These are phyloP conservation scores for Tripidium arundinaceum DNA, from an alignment of 202 grass and related monocot genomes.

Conservation along the genomic window DNA sequence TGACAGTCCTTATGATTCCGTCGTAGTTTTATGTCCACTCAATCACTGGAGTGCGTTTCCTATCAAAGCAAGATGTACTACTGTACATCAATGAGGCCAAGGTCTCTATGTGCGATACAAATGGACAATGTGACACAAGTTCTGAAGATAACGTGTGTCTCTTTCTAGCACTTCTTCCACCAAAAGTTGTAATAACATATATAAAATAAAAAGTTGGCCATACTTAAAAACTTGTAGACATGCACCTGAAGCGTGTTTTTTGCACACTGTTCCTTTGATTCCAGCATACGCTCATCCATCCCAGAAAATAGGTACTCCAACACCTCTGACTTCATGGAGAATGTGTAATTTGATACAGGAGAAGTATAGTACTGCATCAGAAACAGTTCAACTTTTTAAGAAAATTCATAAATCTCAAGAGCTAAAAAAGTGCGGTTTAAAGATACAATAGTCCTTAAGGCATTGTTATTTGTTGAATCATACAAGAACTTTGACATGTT, in stretches of 20 bases:
- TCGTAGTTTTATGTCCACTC: constrained; percentile 55
- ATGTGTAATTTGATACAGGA: not conserved
- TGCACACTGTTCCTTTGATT: not conserved
- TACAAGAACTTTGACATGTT: too few species aligned
- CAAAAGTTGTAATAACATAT: not conserved
- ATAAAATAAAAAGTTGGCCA: too few species aligned
- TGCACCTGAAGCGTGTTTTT: not conserved
- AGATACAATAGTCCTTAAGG: not conserved
- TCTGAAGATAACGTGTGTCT: constrained; percentile 23
- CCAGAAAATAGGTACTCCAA: constrained; percentile 20
- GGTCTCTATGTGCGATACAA: constrained; percentile 9
- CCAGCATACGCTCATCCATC: not conserved
- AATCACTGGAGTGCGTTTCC: constrained; percentile 20
- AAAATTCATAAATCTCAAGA: not conserved
- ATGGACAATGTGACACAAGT: constrained; percentile 16
- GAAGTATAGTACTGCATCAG: not conserved
- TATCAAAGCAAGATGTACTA: constrained; percentile 57
- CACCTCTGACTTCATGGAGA: not conserved
- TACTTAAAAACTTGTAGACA: not conserved
- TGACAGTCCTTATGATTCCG: not conserved
- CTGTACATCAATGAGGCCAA: constrained; percentile 38
- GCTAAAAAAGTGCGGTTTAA: not conserved
- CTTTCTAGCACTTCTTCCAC: not conserved
- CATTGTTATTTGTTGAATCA: not conserved
- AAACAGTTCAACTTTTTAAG: not conserved